These are phyloP conservation scores for Hymenoscyphus infarciens DNA, from an alignment of 2,329 filamentous ascomycete species.

Conservation along the genomic window DNA sequence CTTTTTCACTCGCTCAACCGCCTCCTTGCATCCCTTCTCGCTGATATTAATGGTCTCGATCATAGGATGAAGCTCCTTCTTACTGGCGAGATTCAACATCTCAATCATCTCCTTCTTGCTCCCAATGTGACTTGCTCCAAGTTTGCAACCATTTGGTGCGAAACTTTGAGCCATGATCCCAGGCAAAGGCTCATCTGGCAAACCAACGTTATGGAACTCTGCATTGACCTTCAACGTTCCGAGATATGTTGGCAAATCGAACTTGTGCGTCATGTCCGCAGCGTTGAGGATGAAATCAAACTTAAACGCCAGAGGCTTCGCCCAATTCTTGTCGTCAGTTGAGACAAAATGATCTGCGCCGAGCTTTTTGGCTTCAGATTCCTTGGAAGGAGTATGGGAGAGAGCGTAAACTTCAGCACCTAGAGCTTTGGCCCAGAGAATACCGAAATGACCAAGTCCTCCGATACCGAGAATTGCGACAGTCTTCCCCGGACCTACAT, in stretches of 20 bases:
- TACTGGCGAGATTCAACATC: conserved; percentile 57
- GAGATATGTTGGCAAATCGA: conserved; percentile 52
- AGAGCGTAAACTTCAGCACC: conserved; percentile 66
- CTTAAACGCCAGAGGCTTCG: conserved; percentile 46
- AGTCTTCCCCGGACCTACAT: conserved; percentile 45
- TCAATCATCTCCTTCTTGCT: conserved; percentile 55
- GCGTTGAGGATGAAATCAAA: conserved; percentile 52
- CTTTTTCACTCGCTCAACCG: conserved; percentile 64
- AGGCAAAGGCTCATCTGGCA: conserved; percentile 50
- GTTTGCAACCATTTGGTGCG: conserved; percentile 32
- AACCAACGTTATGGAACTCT: conserved; percentile 55
- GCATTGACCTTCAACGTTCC: conserved; percentile 50
- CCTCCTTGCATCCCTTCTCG: conserved; percentile 65
- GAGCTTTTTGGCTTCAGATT: conserved; percentile 54
- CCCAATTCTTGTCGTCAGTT: conserved; percentile 54
- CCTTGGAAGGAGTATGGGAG: conserved; percentile 56
- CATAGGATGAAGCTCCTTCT: conserved; percentile 53
- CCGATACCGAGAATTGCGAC: conserved; percentile 72
- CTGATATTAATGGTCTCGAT: conserved; percentile 43
- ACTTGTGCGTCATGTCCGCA: conserved; percentile 48
- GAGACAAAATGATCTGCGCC: conserved; percentile 55
- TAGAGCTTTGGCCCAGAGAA: conserved; percentile 67
- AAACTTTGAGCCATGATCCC: conserved; percentile 42
- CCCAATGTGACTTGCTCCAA: conserved; percentile 55
- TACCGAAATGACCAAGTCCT: conserved; percentile 67